Base-by-base conservation (phyloP, 768 basidiomycete genomes). In the Panaeolus cyanescens region DNA sequence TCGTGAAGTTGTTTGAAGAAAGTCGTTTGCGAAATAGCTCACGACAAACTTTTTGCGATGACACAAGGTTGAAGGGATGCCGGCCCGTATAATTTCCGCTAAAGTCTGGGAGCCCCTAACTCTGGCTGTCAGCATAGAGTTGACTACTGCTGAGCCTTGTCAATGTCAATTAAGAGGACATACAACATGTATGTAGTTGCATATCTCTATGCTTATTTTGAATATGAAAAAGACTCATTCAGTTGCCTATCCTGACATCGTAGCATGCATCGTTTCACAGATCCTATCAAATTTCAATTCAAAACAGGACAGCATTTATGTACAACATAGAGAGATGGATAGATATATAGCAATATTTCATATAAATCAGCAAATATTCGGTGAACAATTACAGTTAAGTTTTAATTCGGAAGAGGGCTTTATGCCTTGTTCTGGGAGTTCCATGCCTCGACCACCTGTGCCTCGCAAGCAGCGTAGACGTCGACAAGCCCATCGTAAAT, bases 381-480 rank as follows among this genome's bases (percentile, higher is more conserved):
- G 25, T n/a, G n/a, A n/a, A n/a, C n/a, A n/a, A n/a, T n/a, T n/a
- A n/a, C n/a, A n/a, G n/a, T n/a, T n/a, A n/a, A 56, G 22, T 8
- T 34, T 56, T 53, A 10, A 12, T 53, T 13, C 50, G 20, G 30
- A 45, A 59, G 4, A 12, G 9, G 5, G 8, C 32, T 22, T 59
- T 54, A 32, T 13, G 19, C 57, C 9, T 39, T 59, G 19, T 33
- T 39, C 32, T 56, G 22, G 59, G 62, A 6, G 63, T 20, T 19
- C 62, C 59, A 69, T 1, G 39, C 25, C 15, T 65, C 58, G 15
- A 70, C 58, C n/a, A 69, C 63, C 58, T 74, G 72, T 50, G 81
- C 79, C 70, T 92, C 90, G 65, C 87, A 89, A 55, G 72, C 66
- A 57, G 78, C 75, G 70, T 90, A 91, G 8, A 75, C 63, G 28